Base-by-base conservation (phyloP, 345 rosid genomes). In the Gossypium stocksii region DNA sequence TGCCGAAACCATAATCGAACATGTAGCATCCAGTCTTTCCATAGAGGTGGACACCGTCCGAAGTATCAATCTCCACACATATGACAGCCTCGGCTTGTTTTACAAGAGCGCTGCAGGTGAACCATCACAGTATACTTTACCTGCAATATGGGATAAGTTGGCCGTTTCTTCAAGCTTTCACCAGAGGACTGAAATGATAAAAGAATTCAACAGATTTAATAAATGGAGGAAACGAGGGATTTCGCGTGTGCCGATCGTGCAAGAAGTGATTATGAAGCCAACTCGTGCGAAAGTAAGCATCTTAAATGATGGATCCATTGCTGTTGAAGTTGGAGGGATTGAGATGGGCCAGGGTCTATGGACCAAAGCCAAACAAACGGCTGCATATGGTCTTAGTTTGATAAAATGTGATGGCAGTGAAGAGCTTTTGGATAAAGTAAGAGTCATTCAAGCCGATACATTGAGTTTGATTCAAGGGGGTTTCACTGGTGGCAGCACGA, bases 281-380 rank as follows among this genome's bases (percentile, higher is more conserved):
- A 87, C 90, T 43, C 91, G 97, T 0, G 95, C 95, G 23, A 91
- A 77, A 79, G 98, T 92, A 46, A 87, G 97, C 82, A 87, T 94
- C 74, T 80, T 94, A 8, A 75, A 86, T n/a, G 98, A 94, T 74
- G 97, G 94, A 17, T 94, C 98, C 34, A 58, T 94, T 77, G 95
- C 76, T 46, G 95, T 88, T 77, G 97, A 94, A 84, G 93, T 94
- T 75, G 97, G 95, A 66, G 97, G 97, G 15, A 82, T 85, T 80
- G 98, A 94, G 79, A 63, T 94, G 16, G 98, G 97, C 12, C 97
- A 91, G 84, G 98, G 98, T 61, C 87, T 94, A n/a, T 94, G 95
- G 94, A 92, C 97, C 6, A 94, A 94, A 83, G 98, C 84, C 45
- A 92, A 92, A 77, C 98, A 94, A 80, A 88, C 82, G 87, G 88